These are phyloP conservation scores for Solanum chacoense DNA, from an alignment of 305 asterid species.

Conservation along the genomic window DNA sequence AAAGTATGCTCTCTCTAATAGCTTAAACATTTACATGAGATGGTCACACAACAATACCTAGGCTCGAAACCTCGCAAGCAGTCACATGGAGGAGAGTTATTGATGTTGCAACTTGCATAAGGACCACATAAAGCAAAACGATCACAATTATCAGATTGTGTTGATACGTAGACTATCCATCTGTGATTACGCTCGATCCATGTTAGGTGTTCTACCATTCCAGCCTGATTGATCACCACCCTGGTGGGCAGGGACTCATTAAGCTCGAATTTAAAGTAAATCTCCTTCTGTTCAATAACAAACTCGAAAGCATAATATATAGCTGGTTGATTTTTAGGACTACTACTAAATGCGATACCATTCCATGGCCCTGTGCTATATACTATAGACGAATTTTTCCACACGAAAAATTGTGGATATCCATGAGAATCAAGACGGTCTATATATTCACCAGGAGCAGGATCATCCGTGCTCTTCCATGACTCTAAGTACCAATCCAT, in stretches of 20 bases:
- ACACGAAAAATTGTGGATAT: neutral
- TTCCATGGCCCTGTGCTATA: constrained; percentile 8
- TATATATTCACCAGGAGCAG: constrained; percentile 4
- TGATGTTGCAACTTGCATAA: constrained; percentile 15
- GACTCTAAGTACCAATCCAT: neutral
- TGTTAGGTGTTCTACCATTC: constrained; percentile 4
- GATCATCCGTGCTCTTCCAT: constrained; percentile 12
- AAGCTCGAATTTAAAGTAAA: neutral
- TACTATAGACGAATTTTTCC: neutral
- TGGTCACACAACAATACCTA: neutral
- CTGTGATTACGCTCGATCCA: constrained; percentile 8
- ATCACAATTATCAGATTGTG: constrained; percentile 18
- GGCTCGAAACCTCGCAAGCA: constrained; percentile 20
- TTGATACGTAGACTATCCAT: constrained; percentile 15
- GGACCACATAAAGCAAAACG: constrained; percentile 19
- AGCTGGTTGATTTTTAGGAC: neutral
- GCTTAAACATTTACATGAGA: neutral
- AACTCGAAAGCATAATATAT: neutral
- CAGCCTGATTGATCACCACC: neutral
- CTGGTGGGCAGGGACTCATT: neutral
- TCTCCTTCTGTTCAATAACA: neutral
- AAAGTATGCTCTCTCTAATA: neutral
- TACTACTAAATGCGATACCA: neutral
- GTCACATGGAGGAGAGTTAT: constrained; percentile 14
- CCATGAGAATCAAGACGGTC: neutral